These are phyloP conservation scores for Thielaviopsis populi DNA, from an alignment of 2,329 filamentous ascomycete species.

Conservation along the genomic window DNA sequence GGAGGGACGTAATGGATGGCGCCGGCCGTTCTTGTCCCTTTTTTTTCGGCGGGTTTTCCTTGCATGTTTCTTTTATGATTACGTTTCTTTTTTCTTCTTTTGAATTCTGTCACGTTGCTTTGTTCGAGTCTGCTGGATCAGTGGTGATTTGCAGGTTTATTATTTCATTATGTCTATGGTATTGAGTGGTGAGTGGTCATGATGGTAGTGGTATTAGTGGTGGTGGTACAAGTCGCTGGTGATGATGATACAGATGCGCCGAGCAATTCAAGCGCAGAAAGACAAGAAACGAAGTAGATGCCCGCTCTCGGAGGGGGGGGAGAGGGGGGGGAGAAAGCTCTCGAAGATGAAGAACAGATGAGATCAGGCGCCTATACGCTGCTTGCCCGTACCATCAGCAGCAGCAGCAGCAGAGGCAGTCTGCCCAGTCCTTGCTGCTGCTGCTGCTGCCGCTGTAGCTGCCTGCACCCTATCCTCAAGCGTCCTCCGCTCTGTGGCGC, in stretches of 20 bases:
- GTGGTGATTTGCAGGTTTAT: neutral
- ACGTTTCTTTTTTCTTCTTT: neutral
- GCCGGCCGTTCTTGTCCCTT: neutral
- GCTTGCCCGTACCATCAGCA: neutral
- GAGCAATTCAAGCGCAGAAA: neutral
- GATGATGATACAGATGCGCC: neutral
- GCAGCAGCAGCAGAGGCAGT: neutral
- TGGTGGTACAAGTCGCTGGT: neutral
- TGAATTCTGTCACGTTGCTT: neutral
- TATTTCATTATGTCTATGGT: conserved; percentile 1
- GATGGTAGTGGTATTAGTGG: neutral
- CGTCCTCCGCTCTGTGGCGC: neutral
- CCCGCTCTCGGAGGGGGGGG: too few species aligned
- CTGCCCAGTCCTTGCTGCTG: neutral
- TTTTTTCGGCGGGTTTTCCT: neutral
- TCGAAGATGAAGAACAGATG: too few species aligned
- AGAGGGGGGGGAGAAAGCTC: too few species aligned
- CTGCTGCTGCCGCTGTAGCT: neutral
- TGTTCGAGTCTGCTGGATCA: neutral
- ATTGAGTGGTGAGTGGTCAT: neutral
- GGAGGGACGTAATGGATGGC: neutral
- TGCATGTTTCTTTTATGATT: neutral
- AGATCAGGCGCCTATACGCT: neutral
- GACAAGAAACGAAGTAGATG: conserved; percentile 1
- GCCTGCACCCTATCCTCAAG: neutral